Base-by-base conservation (phyloP, 2,329 filamentous ascomycete species). In the Gaeumannomyces sp. region DNA sequence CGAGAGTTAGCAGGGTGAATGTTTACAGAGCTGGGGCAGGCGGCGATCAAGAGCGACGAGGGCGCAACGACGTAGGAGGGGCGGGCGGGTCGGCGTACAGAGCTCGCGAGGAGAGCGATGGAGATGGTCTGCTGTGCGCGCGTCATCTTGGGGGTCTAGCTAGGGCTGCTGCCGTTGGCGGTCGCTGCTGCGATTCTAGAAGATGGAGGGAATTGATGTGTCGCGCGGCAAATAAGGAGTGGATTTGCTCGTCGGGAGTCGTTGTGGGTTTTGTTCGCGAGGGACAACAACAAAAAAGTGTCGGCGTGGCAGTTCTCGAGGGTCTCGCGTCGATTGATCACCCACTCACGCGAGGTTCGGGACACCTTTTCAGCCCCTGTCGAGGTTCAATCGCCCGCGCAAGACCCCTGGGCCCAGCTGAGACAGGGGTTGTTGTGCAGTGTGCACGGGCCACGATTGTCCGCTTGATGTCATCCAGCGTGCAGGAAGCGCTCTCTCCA, bases 91-190 rank as follows among this genome's bases (percentile, higher is more conserved):
- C 61, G 60, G 69, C 86, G 72, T 89, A 97, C 93, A 53, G 93
- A 96, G 72, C 91, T 92, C 78, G 95, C 85, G 71, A 97, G 85
- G 73, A 97, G 87, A 73, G 88, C 89, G 73, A 97, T 84, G 67
- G 93, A 96, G 75, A 97, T 89, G 69, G 92, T 94, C 79, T 98
- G 93, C 77, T 92, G 89, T 28, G 95, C 95, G 79, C 93, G 92
- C 70, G 95, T 97, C 95, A 98, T 98, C 69, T 70, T 88, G 79
- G 13, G 8, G 13, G 3, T 2, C 11, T 2, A 8, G 8, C 19
- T 45, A 2, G 1, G 2, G 10, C 6, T 45, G 45, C 22, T 14
- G 45, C 8, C 33, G 33, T n/a, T n/a, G n/a, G n/a, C n/a, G 8
- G 31, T 4, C 14, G 35, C 35, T 16, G 11, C 2, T 16, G 35